Evolutionary conservation across 2,329 filamentous ascomycete genomes (phyloP), one percentile per base, ranked within the genome.

Genomic region (Kalaharituber pfeilii): DNA sequence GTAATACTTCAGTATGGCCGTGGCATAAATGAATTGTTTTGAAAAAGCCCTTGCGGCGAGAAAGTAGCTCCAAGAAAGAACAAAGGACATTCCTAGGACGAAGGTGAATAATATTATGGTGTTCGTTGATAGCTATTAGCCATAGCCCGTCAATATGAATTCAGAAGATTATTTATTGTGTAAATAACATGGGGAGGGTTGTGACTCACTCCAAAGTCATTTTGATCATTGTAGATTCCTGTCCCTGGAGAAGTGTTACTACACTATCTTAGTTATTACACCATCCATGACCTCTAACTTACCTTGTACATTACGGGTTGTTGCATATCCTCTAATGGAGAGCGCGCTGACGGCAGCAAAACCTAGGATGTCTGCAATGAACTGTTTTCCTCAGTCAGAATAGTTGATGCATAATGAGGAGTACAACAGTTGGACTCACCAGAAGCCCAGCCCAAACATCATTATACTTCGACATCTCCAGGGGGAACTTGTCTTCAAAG

Each of bases 21-120:
- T 93, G 36, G 87, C 77, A 85, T 86, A 95, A 66, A 95, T 93
- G 62, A 94, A 87, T 65, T 86, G 78, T 69, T 91, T 93, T 2
- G 88, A 87, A 60, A 89, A 89, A 49, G 77, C 70, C 53, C 86
- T 79, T 5, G 85, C 84, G 1, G 81, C 67, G 68, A 79, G 78
- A 63, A 95, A 79, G 66, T 95, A 96, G 22, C 70, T 73, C 65
- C 79, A 84, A 30, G 84, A 88, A 42, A 94, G 71, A 1, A 85
- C 74, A 22, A 88, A 73, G 4, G 86, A 84, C 36, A 87, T 74
- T 15, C 71, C 77, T 6, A 95, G 73, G 6, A 84, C 78, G 66
- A 93, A 88, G 29, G 78, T 75, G 67, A 96, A 94, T 15, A 95
- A 75, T 39, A 94, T 78, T 39, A 95, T 74, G 0, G 86, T 94